Percentiles rank a stretch among this genome's conserved stretches.
Conservation (phyloP, 345 rosid species). For the Populus alba region DNA sequence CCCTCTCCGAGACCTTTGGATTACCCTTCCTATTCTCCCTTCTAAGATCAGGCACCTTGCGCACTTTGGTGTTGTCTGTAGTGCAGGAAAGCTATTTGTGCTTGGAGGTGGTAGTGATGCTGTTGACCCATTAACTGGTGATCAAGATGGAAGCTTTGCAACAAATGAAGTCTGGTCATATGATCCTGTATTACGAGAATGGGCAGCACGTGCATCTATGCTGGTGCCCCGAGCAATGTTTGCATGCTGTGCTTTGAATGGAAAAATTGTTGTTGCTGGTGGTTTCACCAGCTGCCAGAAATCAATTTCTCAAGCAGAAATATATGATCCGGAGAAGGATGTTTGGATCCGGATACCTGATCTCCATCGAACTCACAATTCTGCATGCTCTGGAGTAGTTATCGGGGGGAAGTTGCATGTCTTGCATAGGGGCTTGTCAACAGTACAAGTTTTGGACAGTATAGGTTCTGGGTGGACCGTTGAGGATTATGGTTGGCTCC, state of each 20-base stretch:
- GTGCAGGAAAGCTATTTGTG: slow-evolving; percentile 69
- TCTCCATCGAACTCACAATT: slow-evolving; percentile 80
- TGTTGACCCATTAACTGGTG: slow-evolving; percentile 86
- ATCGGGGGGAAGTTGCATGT: slow-evolving; percentile 72
- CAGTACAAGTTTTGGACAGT: slow-evolving; percentile 77
- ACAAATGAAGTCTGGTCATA: slow-evolving; percentile 92
- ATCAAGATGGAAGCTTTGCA: slow-evolving; percentile 91
- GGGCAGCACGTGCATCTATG: slow-evolving; percentile 73
- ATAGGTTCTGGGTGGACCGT: slow-evolving; percentile 66
- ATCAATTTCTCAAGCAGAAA: slow-evolving; percentile 87
- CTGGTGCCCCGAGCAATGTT: slow-evolving; percentile 95
- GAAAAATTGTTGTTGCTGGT: slow-evolving; percentile 86
- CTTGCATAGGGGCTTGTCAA: slow-evolving; percentile 81
- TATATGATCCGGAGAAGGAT: slow-evolving; percentile 81
- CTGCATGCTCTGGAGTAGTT: slow-evolving; percentile 83
- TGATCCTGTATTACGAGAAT: slow-evolving; percentile 68
- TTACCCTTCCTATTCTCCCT: slow-evolving; percentile 85
- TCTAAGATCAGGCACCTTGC: slow-evolving; percentile 79
- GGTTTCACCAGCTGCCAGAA: slow-evolving; percentile 88
- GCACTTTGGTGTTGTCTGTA: slow-evolving; percentile 73
- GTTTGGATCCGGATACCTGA: slow-evolving; percentile 78
- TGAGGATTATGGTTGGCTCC: slow-evolving; percentile 73
- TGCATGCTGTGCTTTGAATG: slow-evolving; percentile 81
- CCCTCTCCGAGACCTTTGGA: slow-evolving; percentile 75
- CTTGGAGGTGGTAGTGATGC: slow-evolving; percentile 97